These are phyloP conservation scores for Hymenoscyphus salicellus DNA, from an alignment of 2,329 filamentous ascomycete genomes.

Conservation along the genomic window DNA sequence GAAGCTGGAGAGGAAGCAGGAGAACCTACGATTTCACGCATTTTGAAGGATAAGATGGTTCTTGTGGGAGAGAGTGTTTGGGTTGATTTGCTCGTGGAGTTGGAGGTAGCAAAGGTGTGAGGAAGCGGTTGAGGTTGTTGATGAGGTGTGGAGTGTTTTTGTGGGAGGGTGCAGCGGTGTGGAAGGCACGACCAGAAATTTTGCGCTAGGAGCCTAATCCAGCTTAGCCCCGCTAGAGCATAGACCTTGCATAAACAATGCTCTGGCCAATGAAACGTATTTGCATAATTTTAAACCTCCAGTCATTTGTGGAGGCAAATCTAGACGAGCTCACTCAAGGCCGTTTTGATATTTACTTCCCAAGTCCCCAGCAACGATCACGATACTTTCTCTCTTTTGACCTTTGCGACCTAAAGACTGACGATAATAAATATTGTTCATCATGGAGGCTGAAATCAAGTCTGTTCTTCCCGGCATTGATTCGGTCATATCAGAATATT, in stretches of 20 bases:
- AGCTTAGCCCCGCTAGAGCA: slow-evolving; percentile 7
- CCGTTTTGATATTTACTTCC: background rate
- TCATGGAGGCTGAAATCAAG: slow-evolving; percentile 86
- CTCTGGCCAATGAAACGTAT: slow-evolving; percentile 9
- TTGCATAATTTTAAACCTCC: slow-evolving; percentile 4
- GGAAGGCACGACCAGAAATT: slow-evolving; percentile 9
- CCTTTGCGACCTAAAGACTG: background rate
- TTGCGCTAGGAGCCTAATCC: slow-evolving; percentile 11
- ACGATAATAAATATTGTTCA: background rate
- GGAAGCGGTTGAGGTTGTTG: slow-evolving; percentile 18
- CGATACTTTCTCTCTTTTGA: background rate
- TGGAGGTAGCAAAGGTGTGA: slow-evolving; percentile 9
- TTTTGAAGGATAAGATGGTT: slow-evolving; percentile 47
- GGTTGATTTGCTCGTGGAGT: slow-evolving; percentile 8
- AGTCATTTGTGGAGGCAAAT: slow-evolving; percentile 8
- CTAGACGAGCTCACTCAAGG: background rate
- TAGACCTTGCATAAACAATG: slow-evolving; percentile 18
- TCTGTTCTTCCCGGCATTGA: slow-evolving; percentile 82
- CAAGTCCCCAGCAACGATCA: background rate
- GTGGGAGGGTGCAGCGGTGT: slow-evolving; percentile 21
- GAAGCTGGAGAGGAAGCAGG: slow-evolving; percentile 12
- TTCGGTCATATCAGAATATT: slow-evolving; percentile 85
- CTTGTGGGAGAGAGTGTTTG: slow-evolving; percentile 14
- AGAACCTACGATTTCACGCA: slow-evolving; percentile 70
- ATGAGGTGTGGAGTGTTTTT: slow-evolving; percentile 23